Conservation (phyloP, 495 filamentous ascomycete species). For the Xylaria flabelliformis region DNA sequence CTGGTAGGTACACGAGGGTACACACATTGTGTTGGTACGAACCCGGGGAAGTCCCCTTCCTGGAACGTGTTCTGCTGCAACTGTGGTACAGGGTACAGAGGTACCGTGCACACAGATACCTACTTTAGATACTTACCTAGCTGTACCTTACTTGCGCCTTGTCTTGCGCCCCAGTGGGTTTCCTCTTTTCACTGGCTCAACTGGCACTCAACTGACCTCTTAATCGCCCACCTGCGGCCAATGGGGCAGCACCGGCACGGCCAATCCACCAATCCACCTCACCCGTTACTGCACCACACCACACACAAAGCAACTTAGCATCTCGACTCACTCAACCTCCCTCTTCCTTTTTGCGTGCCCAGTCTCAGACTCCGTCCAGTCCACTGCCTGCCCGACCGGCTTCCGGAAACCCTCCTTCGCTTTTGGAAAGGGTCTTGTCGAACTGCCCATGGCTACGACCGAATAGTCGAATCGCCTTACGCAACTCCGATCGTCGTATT, state of each 20-base stretch:
- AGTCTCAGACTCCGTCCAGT: constrained; percentile 9
- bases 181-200: neutral
- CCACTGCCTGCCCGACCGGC: neutral
- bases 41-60: neutral
- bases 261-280: constrained; percentile 9
- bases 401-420: constrained; percentile 1
- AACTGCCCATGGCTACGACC: constrained; percentile 15
- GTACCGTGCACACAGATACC: neutral
- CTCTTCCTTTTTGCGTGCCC: constrained; percentile 4
- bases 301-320: constrained; percentile 21
- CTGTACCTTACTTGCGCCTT: neutral
- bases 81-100: neutral
- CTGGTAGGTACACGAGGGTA: too few species aligned
- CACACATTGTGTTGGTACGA: neutral
- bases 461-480: constrained; percentile 24
- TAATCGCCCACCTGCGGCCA: constrained; percentile 8
- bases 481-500: constrained; percentile 10
- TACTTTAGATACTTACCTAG: too few species aligned
- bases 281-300: constrained; percentile 7
- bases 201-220: neutral
- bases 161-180: neutral
- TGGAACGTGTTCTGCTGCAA: constrained; percentile 19
- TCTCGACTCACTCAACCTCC: constrained; percentile 13
- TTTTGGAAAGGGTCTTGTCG: neutral
- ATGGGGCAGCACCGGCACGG: constrained; percentile 9